Evolutionary conservation across 1,284 basidiomycete genomes (phyloP).

Genomic region (Abortiporus biennis): DNA sequence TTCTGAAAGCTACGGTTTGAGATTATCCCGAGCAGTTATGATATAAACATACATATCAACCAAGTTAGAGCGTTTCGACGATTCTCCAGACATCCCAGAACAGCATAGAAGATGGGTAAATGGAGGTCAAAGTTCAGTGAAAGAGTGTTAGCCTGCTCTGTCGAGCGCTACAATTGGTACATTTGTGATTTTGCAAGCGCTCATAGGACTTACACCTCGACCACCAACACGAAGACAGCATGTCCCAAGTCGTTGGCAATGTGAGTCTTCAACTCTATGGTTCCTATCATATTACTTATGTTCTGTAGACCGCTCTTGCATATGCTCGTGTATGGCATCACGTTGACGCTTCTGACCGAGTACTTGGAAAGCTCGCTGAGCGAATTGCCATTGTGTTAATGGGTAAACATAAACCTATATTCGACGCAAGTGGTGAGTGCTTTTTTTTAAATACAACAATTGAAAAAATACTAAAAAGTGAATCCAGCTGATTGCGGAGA

Average conservation of each 20-base stretch:
- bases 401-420: constrained; percentile 99
- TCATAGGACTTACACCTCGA: too few species aligned
- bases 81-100: constrained; percentile 35
- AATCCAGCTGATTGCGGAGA: constrained; percentile 87
- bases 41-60: constrained; percentile 45
- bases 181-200: too few species aligned
- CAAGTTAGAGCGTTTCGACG: constrained; percentile 43
- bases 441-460: neutral
- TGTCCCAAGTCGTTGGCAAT: constrained; percentile 66
- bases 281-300: neutral
- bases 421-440: constrained; percentile 77
- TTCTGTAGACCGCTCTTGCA: constrained; percentile 79
- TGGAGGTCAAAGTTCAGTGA: too few species aligned
- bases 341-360: constrained; percentile 84
- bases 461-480: neutral
- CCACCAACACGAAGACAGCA: constrained; percentile 23
- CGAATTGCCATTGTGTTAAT: constrained; percentile 93
- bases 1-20: constrained; percentile 31
- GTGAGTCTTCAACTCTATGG: constrained; percentile 29
- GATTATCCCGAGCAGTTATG: neutral
- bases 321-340: constrained; percentile 96
- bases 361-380: constrained; percentile 90
- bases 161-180: too few species aligned
- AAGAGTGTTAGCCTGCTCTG: too few species aligned
- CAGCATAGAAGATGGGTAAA: too few species aligned